These are phyloP conservation scores for Aspergillus uvarum DNA, from an alignment of 2,329 filamentous ascomycete genomes.

Conservation along the genomic window DNA sequence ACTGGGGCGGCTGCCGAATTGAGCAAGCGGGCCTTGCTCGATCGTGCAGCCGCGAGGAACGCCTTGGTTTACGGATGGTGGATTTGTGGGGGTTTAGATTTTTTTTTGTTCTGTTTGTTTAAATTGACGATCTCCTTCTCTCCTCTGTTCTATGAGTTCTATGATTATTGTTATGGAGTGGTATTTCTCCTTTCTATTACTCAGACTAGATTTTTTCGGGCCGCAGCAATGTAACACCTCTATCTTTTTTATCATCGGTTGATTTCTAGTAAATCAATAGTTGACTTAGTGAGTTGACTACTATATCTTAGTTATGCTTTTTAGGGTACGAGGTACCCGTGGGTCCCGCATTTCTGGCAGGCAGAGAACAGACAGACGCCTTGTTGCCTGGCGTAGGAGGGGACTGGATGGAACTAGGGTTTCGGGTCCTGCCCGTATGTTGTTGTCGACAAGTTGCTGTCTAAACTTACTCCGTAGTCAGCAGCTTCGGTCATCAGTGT, in stretches of 20 bases:
- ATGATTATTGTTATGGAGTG: not conserved
- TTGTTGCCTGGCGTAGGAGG: not conserved
- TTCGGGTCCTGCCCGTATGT: too few relatives aligned
- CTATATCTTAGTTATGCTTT: not conserved
- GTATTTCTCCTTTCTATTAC: not conserved
- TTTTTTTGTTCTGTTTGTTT: not conserved
- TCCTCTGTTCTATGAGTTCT: not conserved
- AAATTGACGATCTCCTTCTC: not conserved
- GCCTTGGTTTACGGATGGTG: slow-evolving; percentile 12
- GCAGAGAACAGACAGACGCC: not conserved
- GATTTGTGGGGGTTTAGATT: slow-evolving; percentile 5
- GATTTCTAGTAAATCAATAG: not conserved
- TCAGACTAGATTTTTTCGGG: slow-evolving; percentile 5
- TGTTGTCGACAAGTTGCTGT: too few relatives aligned
- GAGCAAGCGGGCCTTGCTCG: slow-evolving; percentile 12
- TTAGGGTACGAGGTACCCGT: not conserved
- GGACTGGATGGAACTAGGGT: too few relatives aligned
- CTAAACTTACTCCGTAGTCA: not conserved
- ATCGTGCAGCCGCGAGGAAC: slow-evolving; percentile 12
- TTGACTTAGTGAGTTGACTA: not conserved
- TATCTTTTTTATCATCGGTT: not conserved
- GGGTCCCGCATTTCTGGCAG: not conserved
- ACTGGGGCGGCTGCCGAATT: slow-evolving; percentile 13
- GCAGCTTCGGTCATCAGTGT: too few relatives aligned
- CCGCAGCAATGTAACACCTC: not conserved